Evolutionary conservation across 495 filamentous ascomycete species (phyloP).

Genomic region (Lasiosphaeris hirsuta): DNA sequence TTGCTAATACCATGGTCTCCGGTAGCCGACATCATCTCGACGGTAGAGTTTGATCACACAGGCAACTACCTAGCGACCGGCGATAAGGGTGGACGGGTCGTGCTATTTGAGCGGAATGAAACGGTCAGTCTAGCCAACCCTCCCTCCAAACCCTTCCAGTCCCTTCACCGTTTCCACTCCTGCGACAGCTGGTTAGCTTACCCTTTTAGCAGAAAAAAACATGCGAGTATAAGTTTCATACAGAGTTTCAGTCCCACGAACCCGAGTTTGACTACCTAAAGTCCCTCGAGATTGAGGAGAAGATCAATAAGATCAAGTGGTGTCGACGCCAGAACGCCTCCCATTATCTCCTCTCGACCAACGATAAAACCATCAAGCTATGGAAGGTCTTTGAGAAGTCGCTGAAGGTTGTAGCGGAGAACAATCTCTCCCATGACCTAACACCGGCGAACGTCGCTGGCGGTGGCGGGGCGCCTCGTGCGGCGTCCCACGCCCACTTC

Average conservation of each 20-base stretch:
- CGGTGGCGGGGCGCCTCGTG: slow-evolving; percentile 67
- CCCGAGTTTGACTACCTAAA: slow-evolving; percentile 99
- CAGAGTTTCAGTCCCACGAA: slow-evolving; percentile 98
- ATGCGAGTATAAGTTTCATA: slow-evolving; percentile 99
- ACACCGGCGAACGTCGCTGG: slow-evolving; percentile 74
- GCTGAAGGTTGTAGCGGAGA: slow-evolving; percentile 96
- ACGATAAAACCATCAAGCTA: slow-evolving; percentile 99
- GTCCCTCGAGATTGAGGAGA: slow-evolving; percentile 98
- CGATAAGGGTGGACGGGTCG: slow-evolving; percentile 95
- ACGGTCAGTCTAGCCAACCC: slow-evolving; percentile 59
- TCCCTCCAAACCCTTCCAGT: neutral
- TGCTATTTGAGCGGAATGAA: slow-evolving; percentile 96
- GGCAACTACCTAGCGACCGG: slow-evolving; percentile 97
- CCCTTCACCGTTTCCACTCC: slow-evolving; percentile 1
- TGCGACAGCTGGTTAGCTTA: slow-evolving; percentile 7
- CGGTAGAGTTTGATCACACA: slow-evolving; percentile 98
- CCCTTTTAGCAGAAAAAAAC: slow-evolving; percentile 82
- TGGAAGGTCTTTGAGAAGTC: slow-evolving; percentile 99
- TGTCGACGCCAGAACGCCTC: slow-evolving; percentile 96
- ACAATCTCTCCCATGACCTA: slow-evolving; percentile 93
- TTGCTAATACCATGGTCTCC: slow-evolving; percentile 24
- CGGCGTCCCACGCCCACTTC: slow-evolving; percentile 68
- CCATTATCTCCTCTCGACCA: slow-evolving; percentile 96
- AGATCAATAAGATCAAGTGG: slow-evolving; percentile 99
- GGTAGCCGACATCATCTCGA: slow-evolving; percentile 97